phyloP scores from a whole-genome alignment of 2,329 filamentous ascomycete species.

The Trichoderma endophyticum region DNA sequence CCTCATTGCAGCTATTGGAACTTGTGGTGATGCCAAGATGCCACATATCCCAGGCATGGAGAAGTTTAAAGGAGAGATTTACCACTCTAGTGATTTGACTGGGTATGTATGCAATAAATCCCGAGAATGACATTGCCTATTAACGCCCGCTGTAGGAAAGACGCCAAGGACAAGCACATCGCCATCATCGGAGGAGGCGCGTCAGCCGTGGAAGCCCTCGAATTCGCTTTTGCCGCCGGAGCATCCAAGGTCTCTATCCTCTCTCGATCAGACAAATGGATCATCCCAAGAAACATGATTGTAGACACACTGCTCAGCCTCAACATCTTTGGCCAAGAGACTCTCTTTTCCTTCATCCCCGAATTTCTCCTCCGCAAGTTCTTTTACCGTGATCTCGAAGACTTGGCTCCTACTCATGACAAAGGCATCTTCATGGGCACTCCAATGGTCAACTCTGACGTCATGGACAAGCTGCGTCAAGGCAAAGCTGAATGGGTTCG shows the following conservation, averaged over 20 bases:
- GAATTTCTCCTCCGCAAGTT: conserved; percentile 70
- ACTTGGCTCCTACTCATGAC: conserved; percentile 63
- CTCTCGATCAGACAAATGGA: conserved; percentile 79
- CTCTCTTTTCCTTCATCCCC: conserved; percentile 71
- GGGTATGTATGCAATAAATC: conserved; percentile 38
- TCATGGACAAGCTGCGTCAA: conserved; percentile 70
- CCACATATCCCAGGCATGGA: conserved; percentile 68
- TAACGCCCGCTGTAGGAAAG: conserved; percentile 46
- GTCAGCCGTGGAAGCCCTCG: conserved; percentile 76
- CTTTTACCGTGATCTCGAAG: conserved; percentile 78
- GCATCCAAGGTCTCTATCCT: conserved; percentile 70
- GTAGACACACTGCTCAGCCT: conserved; percentile 70
- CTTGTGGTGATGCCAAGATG: conserved; percentile 75
- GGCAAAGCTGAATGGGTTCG: conserved; percentile 76
- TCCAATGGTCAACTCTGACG: conserved; percentile 81
- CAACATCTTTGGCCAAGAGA: conserved; percentile 79
- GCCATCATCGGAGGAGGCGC: conserved; percentile 76
- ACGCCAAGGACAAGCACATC: conserved; percentile 71
- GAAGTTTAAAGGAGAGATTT: conserved; percentile 67
- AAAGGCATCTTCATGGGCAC: conserved; percentile 80
- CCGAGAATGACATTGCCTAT: background rate
- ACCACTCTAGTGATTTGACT: conserved; percentile 73
- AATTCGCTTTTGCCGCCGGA: conserved; percentile 67
- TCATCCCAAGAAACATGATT: conserved; percentile 75
- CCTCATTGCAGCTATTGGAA: conserved; percentile 73